Percentiles rank a stretch among this genome's conserved stretches.
Conservation (phyloP, 75 land plant species). For the Picea glauca region DNA sequence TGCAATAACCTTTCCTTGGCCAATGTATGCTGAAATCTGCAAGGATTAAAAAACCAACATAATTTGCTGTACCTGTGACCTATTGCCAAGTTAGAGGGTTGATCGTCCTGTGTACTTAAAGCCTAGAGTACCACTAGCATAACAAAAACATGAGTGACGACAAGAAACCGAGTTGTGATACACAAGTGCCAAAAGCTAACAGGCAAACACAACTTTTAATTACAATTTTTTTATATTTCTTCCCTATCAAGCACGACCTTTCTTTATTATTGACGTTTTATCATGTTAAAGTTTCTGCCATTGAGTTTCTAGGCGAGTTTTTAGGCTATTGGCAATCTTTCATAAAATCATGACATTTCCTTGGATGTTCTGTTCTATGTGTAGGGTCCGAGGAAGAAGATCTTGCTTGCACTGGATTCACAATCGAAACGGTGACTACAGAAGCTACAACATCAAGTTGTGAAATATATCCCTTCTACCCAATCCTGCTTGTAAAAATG, state of each 20-base stretch:
- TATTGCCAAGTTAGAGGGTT: background rate
- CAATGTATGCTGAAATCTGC: background rate
- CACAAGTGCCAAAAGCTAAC: background rate
- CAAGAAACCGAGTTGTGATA: background rate
- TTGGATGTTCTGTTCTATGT: constrained; percentile 3
- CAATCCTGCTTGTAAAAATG: background rate
- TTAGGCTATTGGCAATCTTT: too few species aligned
- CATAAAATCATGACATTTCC: background rate
- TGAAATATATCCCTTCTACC: background rate
- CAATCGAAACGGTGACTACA: constrained; percentile 1
- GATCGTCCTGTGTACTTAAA: too few species aligned
- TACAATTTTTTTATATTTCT: background rate
- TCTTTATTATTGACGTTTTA: too few species aligned
- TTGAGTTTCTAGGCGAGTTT: too few species aligned
- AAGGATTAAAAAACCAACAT: background rate
- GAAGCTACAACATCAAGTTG: background rate
- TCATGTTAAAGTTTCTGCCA: too few species aligned
- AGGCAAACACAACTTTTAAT: background rate
- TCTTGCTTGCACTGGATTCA: constrained; percentile 28
- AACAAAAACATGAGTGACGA: too few species aligned
- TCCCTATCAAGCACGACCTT: too few species aligned
- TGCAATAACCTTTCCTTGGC: background rate
- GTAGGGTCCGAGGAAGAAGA: constrained; percentile 46
- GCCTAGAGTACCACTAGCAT: too few species aligned
- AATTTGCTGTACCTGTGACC: background rate